phyloP scores from a whole-genome alignment of 2,329 filamentous ascomycete genomes.

The Escovopsis sp. region DNA sequence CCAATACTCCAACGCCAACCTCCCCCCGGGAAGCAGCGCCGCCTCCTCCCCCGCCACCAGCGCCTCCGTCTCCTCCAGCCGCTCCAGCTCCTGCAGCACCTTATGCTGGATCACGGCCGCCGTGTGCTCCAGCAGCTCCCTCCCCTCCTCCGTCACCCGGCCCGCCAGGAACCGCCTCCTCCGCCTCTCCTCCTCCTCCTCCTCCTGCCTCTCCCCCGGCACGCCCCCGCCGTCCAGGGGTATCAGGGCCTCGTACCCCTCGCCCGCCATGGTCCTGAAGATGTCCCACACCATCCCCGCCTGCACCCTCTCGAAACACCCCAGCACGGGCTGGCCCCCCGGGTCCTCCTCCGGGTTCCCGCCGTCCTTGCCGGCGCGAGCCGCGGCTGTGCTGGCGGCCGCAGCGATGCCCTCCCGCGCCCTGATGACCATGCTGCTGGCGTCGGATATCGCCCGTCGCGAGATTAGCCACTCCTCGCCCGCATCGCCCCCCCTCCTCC shows the following conservation, averaged over 20 bases:
- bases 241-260: constrained; percentile 15
- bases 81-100: constrained; percentile 27
- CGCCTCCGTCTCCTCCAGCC: constrained; percentile 31
- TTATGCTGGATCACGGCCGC: constrained; percentile 29
- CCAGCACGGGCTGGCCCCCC: constrained; percentile 13
- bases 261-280: constrained; percentile 23
- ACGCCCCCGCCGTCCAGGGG: constrained; percentile 6
- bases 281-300: constrained; percentile 39
- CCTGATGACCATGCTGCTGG: constrained; percentile 32
- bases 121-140: constrained; percentile 18
- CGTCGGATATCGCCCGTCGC: constrained; percentile 30
- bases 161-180: constrained; percentile 16
- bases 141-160: constrained; percentile 13
- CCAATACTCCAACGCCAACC: constrained; percentile 34
- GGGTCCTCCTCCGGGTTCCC: not conserved
- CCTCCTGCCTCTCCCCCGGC: constrained; percentile 6
- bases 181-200: constrained; percentile 11
- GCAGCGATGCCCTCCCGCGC: constrained; percentile 23
- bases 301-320: constrained; percentile 35
- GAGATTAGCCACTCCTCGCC: constrained; percentile 37
- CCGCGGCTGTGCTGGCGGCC: no score
- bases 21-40: constrained; percentile 28
- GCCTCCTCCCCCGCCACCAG: constrained; percentile 24
- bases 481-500: constrained; percentile 22
- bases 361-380: no score